Evolutionary conservation across 257 asterid species (phyloP), one percentile per base, ranked within the genome.

Genomic region (Ehretia macrophylla): DNA sequence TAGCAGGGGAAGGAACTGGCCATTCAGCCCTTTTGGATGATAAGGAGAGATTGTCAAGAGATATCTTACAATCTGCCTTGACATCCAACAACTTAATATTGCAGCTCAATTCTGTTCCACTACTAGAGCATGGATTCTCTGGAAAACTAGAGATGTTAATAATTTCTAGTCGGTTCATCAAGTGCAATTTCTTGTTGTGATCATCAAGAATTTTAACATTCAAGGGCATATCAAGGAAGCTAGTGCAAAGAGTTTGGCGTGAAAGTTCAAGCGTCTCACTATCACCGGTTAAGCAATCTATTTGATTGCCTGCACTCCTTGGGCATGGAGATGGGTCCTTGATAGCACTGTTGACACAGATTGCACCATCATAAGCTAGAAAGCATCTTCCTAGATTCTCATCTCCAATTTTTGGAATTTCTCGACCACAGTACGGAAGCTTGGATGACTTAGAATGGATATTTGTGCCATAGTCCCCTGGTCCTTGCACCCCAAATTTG

Each of bases 21-120:
- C 13, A 46, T 8, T 68, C 58, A 35, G 53, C 37, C 19, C 55
- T 62, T 40, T 32, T 35, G 42, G 59, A 50, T 49, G 48, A 38
- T 37, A 56, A 48, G 58, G 59, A 38, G 19, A 68, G 55, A 57
- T 56, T 62, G 17, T 49, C 11, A 35, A 49, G 38, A 21, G 65
- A 21, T 10, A 55, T 45, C 56, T 20, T 37, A 6, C 13, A 8
- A 47, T 27, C 44, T 6, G 44, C 20, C 38, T 47, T 38, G 5
- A 42, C 32, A 8, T 37, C 58, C 44, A 6, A 16, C 21, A 47
- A 45, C 55, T 18, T 47, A 55, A n/a, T n/a, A n/a, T n/a, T n/a
- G n/a, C n/a, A n/a, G n/a, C n/a, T n/a, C n/a, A n/a, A n/a, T n/a
- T n/a, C n/a, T n/a, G n/a, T n/a, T n/a, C n/a, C n/a, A n/a, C n/a